Evolutionary conservation across 768 basidiomycete species (phyloP).

Genomic region (Podaxis pistillaris): DNA sequence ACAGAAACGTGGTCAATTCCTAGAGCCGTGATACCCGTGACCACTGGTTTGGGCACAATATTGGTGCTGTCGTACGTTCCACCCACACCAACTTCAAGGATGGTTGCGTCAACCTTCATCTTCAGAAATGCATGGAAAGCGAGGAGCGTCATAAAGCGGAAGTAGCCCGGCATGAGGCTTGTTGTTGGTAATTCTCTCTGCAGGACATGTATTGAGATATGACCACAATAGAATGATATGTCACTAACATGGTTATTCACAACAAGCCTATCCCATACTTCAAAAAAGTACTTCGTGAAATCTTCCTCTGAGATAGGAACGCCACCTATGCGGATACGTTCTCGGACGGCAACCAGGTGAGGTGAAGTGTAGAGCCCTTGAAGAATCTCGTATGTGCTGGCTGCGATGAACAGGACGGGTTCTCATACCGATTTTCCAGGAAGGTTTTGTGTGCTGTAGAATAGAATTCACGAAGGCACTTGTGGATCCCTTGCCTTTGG

Average conservation of each 20-base stretch:
- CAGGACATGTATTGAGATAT: slow-evolving; percentile 7
- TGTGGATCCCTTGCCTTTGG: slow-evolving; percentile 98
- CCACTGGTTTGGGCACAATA: slow-evolving; percentile 86
- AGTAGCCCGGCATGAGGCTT: slow-evolving; percentile 84
- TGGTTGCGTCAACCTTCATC: slow-evolving; percentile 82
- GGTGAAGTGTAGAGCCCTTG: slow-evolving; percentile 95
- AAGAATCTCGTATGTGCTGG: not conserved
- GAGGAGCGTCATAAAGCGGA: slow-evolving; percentile 88
- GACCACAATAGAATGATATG: not conserved
- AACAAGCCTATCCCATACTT: slow-evolving; percentile 88
- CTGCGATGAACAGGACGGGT: not conserved
- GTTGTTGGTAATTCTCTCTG: slow-evolving; percentile 52
- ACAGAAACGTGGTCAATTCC: slow-evolving; percentile 91
- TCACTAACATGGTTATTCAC: slow-evolving; percentile 53
- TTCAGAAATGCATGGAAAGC: slow-evolving; percentile 89
- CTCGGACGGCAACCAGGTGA: slow-evolving; percentile 92
- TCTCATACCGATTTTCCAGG: slow-evolving; percentile 76
- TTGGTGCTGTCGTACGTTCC: slow-evolving; percentile 96
- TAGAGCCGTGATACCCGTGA: slow-evolving; percentile 85
- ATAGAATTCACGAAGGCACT: slow-evolving; percentile 91
- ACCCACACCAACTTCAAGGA: slow-evolving; percentile 96
- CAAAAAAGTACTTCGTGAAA: slow-evolving; percentile 92
- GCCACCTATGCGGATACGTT: slow-evolving; percentile 93
- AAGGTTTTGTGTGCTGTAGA: slow-evolving; percentile 68
- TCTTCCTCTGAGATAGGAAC: slow-evolving; percentile 82